phyloP scores from a whole-genome alignment of 1,284 basidiomycete genomes.

The Moniliella sp. region DNA sequence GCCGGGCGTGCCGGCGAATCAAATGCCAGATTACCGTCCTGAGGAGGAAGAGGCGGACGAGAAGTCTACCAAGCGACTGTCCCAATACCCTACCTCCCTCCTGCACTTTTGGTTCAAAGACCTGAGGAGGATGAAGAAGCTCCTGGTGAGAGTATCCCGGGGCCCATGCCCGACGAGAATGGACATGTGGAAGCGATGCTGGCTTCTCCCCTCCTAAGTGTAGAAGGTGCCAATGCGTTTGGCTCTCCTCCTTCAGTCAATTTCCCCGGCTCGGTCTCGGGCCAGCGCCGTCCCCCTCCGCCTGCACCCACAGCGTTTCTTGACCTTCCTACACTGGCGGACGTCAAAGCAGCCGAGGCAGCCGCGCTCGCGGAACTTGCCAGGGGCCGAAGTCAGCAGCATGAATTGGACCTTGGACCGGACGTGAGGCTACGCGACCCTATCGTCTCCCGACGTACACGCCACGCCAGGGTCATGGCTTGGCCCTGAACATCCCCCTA shows the following conservation, averaged over 20 bases:
- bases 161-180: not conserved
- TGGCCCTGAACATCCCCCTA: no score
- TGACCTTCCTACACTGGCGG: constrained; percentile 29
- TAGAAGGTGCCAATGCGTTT: not conserved
- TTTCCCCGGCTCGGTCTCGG: not conserved
- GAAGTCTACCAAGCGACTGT: no score
- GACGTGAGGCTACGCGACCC: no score
- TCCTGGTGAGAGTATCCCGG: no score
- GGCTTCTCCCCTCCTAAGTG: not conserved
- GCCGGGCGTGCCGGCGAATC: constrained; percentile 8
- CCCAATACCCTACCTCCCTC: not conserved
- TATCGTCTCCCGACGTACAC: no score
- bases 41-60: no score
- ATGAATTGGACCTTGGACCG: not conserved
- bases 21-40: not conserved
- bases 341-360: constrained; percentile 24
- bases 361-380: constrained; percentile 9
- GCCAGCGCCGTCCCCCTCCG: constrained; percentile 2
- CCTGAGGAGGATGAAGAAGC: no score
- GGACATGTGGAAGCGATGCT: not conserved
- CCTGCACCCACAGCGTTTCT: constrained; percentile 15
- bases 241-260: not conserved
- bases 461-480: no score
- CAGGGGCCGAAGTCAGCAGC: not conserved
- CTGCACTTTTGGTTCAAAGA: no score